phyloP scores from a whole-genome alignment of 1,139 yeast species.

The Pichia cactophila region DNA sequence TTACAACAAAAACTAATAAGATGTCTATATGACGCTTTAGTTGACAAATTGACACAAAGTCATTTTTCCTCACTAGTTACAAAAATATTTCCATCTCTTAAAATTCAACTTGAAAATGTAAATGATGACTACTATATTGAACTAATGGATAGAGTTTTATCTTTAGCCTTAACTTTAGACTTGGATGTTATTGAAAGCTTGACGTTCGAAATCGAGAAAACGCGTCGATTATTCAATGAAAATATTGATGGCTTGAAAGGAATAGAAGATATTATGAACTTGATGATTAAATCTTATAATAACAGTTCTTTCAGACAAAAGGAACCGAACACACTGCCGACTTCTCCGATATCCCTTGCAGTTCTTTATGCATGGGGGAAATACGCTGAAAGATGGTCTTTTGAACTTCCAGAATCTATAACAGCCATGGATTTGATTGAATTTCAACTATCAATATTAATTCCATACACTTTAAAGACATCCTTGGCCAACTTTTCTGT shows the following conservation, averaged over 20 bases:
- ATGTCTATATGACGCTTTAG: slow-evolving; percentile 28
- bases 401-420: slow-evolving; percentile 9
- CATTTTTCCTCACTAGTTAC: slow-evolving; percentile 3
- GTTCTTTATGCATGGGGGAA: slow-evolving; percentile 25
- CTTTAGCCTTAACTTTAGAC: slow-evolving; percentile 54
- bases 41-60: slow-evolving; percentile 3
- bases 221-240: slow-evolving; percentile 23
- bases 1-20: slow-evolving; percentile 41
- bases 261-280: slow-evolving; percentile 30
- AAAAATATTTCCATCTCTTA: slow-evolving; percentile 7
- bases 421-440: slow-evolving; percentile 18
- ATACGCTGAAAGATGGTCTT: slow-evolving; percentile 12
- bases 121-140: slow-evolving; percentile 21
- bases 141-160: slow-evolving; percentile 35
- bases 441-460: slow-evolving; percentile 18
- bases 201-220: slow-evolving; percentile 25
- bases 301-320: slow-evolving; percentile 13
- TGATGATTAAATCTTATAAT: slow-evolving; percentile 32
- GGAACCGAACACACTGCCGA: slow-evolving; percentile 15
- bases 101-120: neutral
- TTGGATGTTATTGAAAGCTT: slow-evolving; percentile 43
- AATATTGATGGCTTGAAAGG: slow-evolving; percentile 14
- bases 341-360: slow-evolving; percentile 29
- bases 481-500: slow-evolving; percentile 12
- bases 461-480: slow-evolving; percentile 24